Evolutionary conservation across 2,329 filamentous ascomycete genomes (phyloP).

Genomic region (Nigrospora sphaerica): DNA sequence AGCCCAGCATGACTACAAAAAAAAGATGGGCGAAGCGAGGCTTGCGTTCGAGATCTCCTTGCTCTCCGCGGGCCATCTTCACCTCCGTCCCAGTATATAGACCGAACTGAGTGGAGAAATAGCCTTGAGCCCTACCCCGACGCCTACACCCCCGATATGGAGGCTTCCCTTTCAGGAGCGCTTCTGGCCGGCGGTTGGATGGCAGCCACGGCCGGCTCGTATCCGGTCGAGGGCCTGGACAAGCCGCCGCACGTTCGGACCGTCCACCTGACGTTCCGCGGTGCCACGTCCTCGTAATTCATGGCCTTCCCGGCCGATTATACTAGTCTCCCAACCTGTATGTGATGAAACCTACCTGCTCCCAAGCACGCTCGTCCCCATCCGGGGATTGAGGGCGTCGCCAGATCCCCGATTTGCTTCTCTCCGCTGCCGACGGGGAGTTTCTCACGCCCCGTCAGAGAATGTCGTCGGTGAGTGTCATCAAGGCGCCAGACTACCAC

Average conservation of each 20-base stretch:
- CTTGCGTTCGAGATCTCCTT: no score
- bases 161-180: no score
- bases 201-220: no score
- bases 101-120: no score
- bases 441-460: constrained; percentile 17
- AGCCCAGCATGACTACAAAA: no score
- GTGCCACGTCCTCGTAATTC: constrained; percentile 30
- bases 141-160: no score
- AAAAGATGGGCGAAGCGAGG: no score
- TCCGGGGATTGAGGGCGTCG: not conserved
- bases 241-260: constrained; percentile 16
- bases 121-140: no score
- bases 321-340: constrained; percentile 27
- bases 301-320: constrained; percentile 36
- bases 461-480: constrained; percentile 30
- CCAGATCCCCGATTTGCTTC: not conserved
- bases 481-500: constrained; percentile 36
- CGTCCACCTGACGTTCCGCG: constrained; percentile 36
- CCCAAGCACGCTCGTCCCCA: not conserved
- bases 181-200: no score
- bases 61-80: no score
- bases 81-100: no score
- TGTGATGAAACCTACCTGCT: constrained; percentile 1
- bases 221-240: no score
- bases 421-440: not conserved